Conservation (phyloP, 2,329 filamentous ascomycete species). For the Furcasterigmium sp. region DNA sequence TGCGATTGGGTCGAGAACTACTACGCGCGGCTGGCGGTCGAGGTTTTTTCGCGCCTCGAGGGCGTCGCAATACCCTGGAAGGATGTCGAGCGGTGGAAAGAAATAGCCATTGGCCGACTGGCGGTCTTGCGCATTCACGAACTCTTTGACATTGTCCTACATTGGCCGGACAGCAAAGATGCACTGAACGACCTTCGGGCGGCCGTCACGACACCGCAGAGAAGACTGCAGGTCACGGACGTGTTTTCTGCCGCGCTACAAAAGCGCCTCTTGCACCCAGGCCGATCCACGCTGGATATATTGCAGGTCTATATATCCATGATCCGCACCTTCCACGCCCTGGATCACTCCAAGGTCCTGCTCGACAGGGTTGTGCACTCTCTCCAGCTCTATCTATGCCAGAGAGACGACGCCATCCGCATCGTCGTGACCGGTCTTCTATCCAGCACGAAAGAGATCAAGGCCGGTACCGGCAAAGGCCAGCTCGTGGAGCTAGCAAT, state of each 20-base stretch:
- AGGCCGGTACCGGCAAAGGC: slow-evolving; percentile 30
- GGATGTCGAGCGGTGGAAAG: slow-evolving; percentile 64
- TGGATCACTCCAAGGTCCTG: slow-evolving; percentile 74
- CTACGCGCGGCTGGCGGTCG: slow-evolving; percentile 59
- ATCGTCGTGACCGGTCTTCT: slow-evolving; percentile 73
- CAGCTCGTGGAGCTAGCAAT: slow-evolving; percentile 63
- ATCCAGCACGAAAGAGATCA: slow-evolving; percentile 49
- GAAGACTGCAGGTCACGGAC: slow-evolving; percentile 64
- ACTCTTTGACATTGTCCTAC: slow-evolving; percentile 73
- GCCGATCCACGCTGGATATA: slow-evolving; percentile 70
- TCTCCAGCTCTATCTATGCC: slow-evolving; percentile 70
- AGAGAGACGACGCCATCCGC: slow-evolving; percentile 70
- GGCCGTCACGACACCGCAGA: slow-evolving; percentile 62
- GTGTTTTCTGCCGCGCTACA: slow-evolving; percentile 63
- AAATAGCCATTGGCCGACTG: slow-evolving; percentile 62
- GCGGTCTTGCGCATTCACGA: slow-evolving; percentile 65
- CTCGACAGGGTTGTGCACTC: slow-evolving; percentile 69
- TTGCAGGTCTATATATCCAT: slow-evolving; percentile 73
- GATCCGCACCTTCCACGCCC: slow-evolving; percentile 69
- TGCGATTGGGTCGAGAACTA: slow-evolving; percentile 63
- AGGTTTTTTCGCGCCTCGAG: slow-evolving; percentile 49
- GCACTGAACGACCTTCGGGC: slow-evolving; percentile 71
- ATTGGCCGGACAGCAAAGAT: slow-evolving; percentile 66
- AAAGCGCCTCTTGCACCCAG: slow-evolving; percentile 66
- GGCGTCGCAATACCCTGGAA: slow-evolving; percentile 39